These are phyloP conservation scores for Botryotinia narcissicola DNA, from an alignment of 2,329 filamentous ascomycete species.

Conservation along the genomic window DNA sequence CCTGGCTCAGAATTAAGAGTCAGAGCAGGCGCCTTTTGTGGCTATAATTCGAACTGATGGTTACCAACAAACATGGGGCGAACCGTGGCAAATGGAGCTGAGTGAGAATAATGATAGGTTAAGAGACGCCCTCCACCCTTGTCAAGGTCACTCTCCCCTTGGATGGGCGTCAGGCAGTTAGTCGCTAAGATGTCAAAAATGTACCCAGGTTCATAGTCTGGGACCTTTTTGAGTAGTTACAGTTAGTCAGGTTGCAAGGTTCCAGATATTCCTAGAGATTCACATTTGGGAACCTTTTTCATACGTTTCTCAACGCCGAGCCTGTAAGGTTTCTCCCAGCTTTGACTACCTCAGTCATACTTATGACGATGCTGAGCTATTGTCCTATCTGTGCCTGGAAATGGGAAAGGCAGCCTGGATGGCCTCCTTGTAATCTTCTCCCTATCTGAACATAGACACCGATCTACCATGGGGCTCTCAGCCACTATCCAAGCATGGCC, in stretches of 20 bases:
- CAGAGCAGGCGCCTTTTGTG: constrained; percentile 13
- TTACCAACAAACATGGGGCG: constrained; percentile 12
- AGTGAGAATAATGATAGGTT: constrained; percentile 11
- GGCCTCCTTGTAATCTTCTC: constrained; percentile 2
- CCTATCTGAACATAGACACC: constrained; percentile 16
- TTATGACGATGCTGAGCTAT: constrained; percentile 14
- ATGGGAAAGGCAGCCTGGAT: background rate
- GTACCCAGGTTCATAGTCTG: background rate
- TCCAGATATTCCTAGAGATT: constrained; percentile 7
- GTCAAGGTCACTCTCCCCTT: background rate
- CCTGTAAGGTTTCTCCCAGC: constrained; percentile 13
- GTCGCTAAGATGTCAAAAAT: background rate
- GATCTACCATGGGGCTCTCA: constrained; percentile 15
- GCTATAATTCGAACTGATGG: constrained; percentile 10
- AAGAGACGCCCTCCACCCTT: constrained; percentile 1
- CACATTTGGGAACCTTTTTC: constrained; percentile 10
- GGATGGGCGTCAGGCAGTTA: background rate
- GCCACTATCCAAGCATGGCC: constrained; percentile 18
- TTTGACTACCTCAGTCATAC: constrained; percentile 20
- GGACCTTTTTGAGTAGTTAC: background rate
- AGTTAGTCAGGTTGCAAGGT: constrained; percentile 12
- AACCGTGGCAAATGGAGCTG: constrained; percentile 8
- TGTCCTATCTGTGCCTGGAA: background rate
- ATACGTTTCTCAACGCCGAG: background rate
- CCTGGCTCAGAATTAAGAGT: background rate